These are phyloP conservation scores for Trypanosoma theileri DNA, from an alignment of 208 protist species.

Conservation along the genomic window DNA sequence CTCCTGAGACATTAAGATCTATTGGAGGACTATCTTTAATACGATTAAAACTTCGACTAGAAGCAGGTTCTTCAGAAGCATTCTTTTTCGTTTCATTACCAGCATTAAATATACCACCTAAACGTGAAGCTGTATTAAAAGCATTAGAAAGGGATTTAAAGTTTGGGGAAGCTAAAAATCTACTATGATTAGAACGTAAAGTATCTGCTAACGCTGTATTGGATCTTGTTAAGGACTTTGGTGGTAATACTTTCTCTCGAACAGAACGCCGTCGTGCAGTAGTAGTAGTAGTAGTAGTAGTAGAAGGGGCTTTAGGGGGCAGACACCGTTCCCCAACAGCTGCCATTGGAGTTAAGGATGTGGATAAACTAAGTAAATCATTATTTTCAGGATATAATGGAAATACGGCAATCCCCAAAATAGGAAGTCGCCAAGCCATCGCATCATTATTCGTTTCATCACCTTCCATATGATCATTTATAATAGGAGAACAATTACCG, in stretches of 20 bases:
- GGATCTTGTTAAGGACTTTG: too few relatives aligned
- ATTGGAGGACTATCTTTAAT: neutral
- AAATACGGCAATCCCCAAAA: slow-evolving; percentile 23
- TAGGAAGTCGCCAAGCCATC: slow-evolving; percentile 1
- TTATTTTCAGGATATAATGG: neutral
- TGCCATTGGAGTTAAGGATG: neutral
- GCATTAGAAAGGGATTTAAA: too few relatives aligned
- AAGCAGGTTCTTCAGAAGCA: neutral
- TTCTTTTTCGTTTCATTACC: neutral
- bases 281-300: neutral
- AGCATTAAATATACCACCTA: neutral
- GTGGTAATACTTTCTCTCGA: too few relatives aligned
- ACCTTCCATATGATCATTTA: neutral
- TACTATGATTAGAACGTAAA: too few relatives aligned
- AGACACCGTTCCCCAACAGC: neutral
- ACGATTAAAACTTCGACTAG: neutral
- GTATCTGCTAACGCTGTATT: too few relatives aligned
- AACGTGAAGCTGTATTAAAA: too few relatives aligned
- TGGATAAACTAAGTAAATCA: neutral
- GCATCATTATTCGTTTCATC: neutral
- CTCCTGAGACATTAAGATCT: slow-evolving; percentile 5
- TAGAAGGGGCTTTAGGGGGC: neutral
- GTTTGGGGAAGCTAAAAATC: too few relatives aligned
- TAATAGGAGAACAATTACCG: neutral
- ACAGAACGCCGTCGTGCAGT: neutral